These are phyloP conservation scores for Anthracocystis walkeri DNA, from an alignment of 1,284 basidiomycete species.

Conservation along the genomic window DNA sequence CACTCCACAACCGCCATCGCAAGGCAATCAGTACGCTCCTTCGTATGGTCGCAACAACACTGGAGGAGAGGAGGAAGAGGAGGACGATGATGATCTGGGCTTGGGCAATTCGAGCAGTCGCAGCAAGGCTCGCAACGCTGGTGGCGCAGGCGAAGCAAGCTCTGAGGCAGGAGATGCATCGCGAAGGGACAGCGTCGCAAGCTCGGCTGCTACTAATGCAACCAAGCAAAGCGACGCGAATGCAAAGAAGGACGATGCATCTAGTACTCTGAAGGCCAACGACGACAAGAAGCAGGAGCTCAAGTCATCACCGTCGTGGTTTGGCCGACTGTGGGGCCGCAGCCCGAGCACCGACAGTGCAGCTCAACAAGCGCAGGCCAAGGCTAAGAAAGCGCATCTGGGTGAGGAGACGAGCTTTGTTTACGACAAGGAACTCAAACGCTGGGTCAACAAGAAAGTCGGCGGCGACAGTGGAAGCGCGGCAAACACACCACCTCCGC, in stretches of 20 bases:
- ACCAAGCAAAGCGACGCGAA: constrained; percentile 21
- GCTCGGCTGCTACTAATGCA: constrained; percentile 18
- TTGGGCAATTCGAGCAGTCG: constrained; percentile 78
- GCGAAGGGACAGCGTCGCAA: constrained; percentile 23
- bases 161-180: constrained; percentile 24
- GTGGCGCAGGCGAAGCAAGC: constrained; percentile 6
- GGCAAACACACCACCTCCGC: constrained; percentile 59
- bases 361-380: constrained; percentile 55
- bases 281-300: constrained; percentile 52
- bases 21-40: constrained; percentile 36
- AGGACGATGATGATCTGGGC: constrained; percentile 85
- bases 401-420: constrained; percentile 92
- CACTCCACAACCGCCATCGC: constrained; percentile 41
- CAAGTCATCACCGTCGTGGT: constrained; percentile 74
- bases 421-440: constrained; percentile 92
- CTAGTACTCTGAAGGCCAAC: constrained; percentile 16
- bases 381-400: constrained; percentile 78
- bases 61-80: constrained; percentile 35
- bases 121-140: constrained; percentile 24
- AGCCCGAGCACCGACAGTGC: constrained; percentile 68
- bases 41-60: constrained; percentile 19
- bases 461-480: constrained; percentile 59
- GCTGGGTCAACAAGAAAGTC: constrained; percentile 94
- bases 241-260: constrained; percentile 18
- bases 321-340: constrained; percentile 75